Conservation (phyloP, 1,139 yeast genomes). For the Hemisphaericaspora xylofermentans region DNA sequence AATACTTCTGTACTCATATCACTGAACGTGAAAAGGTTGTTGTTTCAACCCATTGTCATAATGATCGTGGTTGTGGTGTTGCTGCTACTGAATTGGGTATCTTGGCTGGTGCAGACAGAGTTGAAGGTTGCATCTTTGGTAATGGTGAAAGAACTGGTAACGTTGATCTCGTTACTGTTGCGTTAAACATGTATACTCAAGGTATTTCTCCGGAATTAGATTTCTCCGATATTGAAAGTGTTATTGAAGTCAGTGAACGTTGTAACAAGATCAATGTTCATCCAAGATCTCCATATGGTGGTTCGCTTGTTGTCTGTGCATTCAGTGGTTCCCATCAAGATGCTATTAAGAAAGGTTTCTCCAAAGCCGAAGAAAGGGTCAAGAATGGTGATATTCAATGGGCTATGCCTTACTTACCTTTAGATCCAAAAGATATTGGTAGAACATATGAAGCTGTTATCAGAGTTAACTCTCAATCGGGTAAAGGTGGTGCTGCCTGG, state of each 20-base stretch:
- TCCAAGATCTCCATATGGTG: slow-evolving; percentile 95
- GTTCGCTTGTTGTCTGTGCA: slow-evolving; percentile 94
- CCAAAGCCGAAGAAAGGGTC: slow-evolving; percentile 42
- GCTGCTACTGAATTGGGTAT: slow-evolving; percentile 96
- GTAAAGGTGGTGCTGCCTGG: slow-evolving; percentile 99
- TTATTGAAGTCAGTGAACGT: slow-evolving; percentile 85
- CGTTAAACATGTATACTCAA: slow-evolving; percentile 90
- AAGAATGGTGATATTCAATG: slow-evolving; percentile 48
- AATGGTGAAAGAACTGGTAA: slow-evolving; percentile 99
- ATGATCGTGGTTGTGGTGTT: slow-evolving; percentile 97
- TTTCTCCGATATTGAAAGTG: slow-evolving; percentile 76
- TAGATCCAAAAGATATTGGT: slow-evolving; percentile 95
- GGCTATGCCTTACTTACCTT: slow-evolving; percentile 92
- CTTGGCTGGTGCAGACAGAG: slow-evolving; percentile 96
- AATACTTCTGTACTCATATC: slow-evolving; percentile 77
- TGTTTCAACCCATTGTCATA: slow-evolving; percentile 91
- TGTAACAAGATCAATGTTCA: slow-evolving; percentile 94
- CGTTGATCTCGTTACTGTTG: slow-evolving; percentile 91
- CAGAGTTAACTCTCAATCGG: slow-evolving; percentile 96
- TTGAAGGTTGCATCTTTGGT: slow-evolving; percentile 96
- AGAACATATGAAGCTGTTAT: slow-evolving; percentile 97
- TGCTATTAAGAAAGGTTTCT: slow-evolving; percentile 95
- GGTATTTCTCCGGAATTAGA: slow-evolving; percentile 86
- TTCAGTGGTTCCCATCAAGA: slow-evolving; percentile 97
- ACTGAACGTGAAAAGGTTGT: slow-evolving; percentile 82